A percentile compares a stretch with the other conserved stretches of the same genome.
These are phyloP conservation scores for Helotiales sp. DNA, from an alignment of 2,329 filamentous ascomycete species.

Conservation along the genomic window DNA sequence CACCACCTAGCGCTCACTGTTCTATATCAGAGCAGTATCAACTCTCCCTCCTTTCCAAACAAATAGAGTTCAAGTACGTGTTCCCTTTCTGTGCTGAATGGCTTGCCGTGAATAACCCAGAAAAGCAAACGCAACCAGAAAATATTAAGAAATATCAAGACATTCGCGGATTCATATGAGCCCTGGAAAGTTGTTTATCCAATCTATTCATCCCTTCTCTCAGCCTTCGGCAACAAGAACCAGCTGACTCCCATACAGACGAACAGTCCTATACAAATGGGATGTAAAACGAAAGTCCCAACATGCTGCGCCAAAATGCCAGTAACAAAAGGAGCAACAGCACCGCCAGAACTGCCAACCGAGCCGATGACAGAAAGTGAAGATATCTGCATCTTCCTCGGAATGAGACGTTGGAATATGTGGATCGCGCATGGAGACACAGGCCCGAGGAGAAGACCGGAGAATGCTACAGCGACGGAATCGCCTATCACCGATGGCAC, in stretches of 20 bases:
- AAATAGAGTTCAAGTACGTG: too few relatives aligned
- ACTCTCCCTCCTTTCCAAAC: too few relatives aligned
- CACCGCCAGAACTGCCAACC: slow-evolving; percentile 67
- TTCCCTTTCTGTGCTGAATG: too few relatives aligned
- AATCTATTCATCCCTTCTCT: slow-evolving; percentile 15
- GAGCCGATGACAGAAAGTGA: slow-evolving; percentile 66
- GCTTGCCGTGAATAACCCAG: too few relatives aligned
- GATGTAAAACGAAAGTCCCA: slow-evolving; percentile 43
- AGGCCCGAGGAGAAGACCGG: slow-evolving; percentile 74
- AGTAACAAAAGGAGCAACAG: slow-evolving; percentile 56
- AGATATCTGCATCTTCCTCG: slow-evolving; percentile 56
- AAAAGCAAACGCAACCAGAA: too few relatives aligned
- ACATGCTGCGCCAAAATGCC: slow-evolving; percentile 44
- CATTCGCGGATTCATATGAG: too few relatives aligned
- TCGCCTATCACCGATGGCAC: slow-evolving; percentile 70
- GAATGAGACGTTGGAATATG: slow-evolving; percentile 61
- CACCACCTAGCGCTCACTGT: too few relatives aligned
- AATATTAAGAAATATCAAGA: too few relatives aligned
- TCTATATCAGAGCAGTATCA: too few relatives aligned
- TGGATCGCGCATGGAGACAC: slow-evolving; percentile 72
- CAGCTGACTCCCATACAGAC: slow-evolving; percentile 16
- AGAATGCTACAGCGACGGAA: slow-evolving; percentile 63
- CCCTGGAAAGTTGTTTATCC: too few relatives aligned
- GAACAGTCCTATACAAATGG: slow-evolving; percentile 24
- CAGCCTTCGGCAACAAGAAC: slow-evolving; percentile 18